Conservation (phyloP, 2,329 filamentous ascomycete species). For the Pseudogymnoascus sp. region DNA sequence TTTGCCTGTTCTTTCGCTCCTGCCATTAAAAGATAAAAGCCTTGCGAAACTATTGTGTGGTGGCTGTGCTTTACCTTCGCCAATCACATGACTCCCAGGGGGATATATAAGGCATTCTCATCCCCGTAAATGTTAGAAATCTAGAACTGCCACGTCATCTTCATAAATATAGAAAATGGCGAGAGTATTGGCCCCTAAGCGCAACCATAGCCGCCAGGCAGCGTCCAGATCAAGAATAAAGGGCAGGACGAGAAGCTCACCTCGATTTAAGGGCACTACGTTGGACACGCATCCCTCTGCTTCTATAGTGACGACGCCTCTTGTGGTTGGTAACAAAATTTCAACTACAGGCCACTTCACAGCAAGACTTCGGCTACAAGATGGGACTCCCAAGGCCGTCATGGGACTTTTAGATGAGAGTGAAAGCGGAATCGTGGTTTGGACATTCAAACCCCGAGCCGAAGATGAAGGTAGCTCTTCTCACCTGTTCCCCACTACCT, state of each 20-base stretch:
- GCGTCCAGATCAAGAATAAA: not conserved
- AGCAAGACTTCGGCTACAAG: not conserved
- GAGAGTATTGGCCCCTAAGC: not conserved
- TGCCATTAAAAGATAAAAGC: too few species aligned
- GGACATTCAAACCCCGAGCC: not conserved
- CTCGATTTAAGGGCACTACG: not conserved
- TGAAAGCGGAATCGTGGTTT: not conserved
- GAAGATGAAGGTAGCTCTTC: not conserved
- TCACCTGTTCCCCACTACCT: too few species aligned
- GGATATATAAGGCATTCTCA: too few species aligned
- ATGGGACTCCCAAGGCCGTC: not conserved
- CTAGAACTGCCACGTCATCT: not conserved
- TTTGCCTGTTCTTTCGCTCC: constrained; percentile 5
- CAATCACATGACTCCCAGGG: too few species aligned
- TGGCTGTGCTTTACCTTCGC: too few species aligned
- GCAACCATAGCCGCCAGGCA: not conserved
- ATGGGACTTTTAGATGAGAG: not conserved
- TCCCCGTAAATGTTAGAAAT: not conserved
- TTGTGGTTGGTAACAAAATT: not conserved
- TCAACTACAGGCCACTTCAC: not conserved
- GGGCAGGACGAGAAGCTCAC: not conserved
- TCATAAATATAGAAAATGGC: not conserved
- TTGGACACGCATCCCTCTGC: not conserved
- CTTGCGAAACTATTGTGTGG: too few species aligned
- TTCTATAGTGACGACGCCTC: not conserved